A percentile compares a stretch with the other conserved stretches of the same genome.
Evolutionary conservation across 1,284 basidiomycete species (phyloP).

Genomic region (Gymnopus androsaceus): DNA sequence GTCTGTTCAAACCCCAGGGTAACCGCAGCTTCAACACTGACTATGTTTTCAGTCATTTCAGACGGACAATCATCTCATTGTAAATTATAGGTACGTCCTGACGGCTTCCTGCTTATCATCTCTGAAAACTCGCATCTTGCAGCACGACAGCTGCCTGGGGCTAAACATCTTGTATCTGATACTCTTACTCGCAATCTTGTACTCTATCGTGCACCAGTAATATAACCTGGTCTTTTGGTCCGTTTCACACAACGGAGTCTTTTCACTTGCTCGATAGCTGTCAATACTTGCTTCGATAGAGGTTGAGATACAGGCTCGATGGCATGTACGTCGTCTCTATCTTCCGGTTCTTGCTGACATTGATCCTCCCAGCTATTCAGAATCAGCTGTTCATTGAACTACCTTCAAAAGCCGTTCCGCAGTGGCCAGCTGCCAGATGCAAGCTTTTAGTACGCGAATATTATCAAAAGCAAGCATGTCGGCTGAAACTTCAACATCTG

Average conservation of each 20-base stretch:
- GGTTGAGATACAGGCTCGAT: too few relatives aligned
- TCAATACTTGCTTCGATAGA: too few relatives aligned
- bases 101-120: background rate
- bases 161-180: constrained; percentile 31
- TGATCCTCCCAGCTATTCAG: too few relatives aligned
- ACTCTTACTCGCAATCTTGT: background rate
- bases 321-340: too few relatives aligned
- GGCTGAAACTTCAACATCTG: too few relatives aligned
- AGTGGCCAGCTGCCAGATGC: too few relatives aligned
- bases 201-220: background rate
- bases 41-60: constrained; percentile 71
- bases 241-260: too few relatives aligned
- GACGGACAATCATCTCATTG: constrained; percentile 92
- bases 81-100: constrained; percentile 82
- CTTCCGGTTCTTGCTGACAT: too few relatives aligned
- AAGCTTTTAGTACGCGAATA: background rate
- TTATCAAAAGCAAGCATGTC: too few relatives aligned
- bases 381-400: too few relatives aligned
- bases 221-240: background rate
- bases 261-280: too few relatives aligned
- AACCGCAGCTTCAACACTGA: constrained; percentile 1
- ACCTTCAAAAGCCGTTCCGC: too few relatives aligned
- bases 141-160: constrained; percentile 78
- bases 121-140: constrained; percentile 2
- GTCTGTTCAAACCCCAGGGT: constrained; percentile 37